A percentile compares a stretch with the other conserved stretches of the same genome.
Conservation (phyloP, 1,284 basidiomycete species). For the Tilletia caries region DNA sequence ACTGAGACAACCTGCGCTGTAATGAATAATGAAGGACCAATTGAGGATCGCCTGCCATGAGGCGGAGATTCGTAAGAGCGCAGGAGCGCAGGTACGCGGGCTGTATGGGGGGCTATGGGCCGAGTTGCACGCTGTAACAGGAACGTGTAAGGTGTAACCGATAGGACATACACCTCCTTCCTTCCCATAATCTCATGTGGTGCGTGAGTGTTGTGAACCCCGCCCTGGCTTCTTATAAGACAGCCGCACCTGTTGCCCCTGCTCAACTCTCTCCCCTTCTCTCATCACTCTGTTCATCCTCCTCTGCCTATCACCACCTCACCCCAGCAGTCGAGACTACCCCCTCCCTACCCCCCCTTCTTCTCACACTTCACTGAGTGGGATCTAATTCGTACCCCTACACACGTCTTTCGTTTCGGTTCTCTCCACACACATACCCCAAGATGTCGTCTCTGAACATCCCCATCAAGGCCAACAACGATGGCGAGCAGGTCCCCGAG, state of each 20-base stretch:
- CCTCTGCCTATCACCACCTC: background rate
- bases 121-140: too few relatives aligned
- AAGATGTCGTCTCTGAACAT: constrained; percentile 11
- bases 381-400: background rate
- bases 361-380: constrained; percentile 14
- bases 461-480: constrained; percentile 32
- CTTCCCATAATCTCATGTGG: too few relatives aligned
- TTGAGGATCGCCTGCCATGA: too few relatives aligned
- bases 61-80: too few relatives aligned
- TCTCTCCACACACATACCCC: background rate
- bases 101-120: too few relatives aligned
- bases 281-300: background rate
- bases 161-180: too few relatives aligned
- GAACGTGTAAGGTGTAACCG: too few relatives aligned
- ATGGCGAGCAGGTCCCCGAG: constrained; percentile 43
- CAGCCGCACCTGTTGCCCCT: background rate
- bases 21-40: too few relatives aligned
- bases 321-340: background rate
- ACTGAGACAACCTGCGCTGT: too few relatives aligned
- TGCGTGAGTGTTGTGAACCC: too few relatives aligned
- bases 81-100: too few relatives aligned
- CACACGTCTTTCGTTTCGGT: background rate
- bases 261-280: background rate
- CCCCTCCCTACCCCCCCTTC: background rate
- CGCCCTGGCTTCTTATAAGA: background rate